Evolutionary conservation across 129 eudicot species (phyloP).

Genomic region (Flaveria robusta): DNA sequence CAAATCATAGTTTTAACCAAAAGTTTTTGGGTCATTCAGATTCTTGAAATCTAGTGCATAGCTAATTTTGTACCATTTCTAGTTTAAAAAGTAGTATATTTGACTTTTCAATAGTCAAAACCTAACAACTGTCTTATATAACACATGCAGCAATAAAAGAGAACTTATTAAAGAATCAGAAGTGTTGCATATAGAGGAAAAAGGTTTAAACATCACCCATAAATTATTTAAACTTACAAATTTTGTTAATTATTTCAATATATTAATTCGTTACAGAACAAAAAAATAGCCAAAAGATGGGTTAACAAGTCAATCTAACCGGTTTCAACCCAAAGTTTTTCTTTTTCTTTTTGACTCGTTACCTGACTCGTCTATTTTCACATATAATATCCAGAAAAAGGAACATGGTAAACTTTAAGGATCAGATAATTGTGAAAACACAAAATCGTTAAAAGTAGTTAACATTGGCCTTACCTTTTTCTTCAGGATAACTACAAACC

Average conservation of each 20-base stretch:
- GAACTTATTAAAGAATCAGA: not conserved
- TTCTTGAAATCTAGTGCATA: constrained; percentile 1
- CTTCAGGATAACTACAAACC: too few species aligned
- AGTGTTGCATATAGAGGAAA: not conserved
- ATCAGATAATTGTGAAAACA: too few species aligned
- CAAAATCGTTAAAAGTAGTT: not conserved
- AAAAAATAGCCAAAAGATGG: not conserved
- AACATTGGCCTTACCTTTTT: constrained; percentile 20
- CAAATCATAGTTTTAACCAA: not conserved
- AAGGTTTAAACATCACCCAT: not conserved
- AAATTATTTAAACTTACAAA: not conserved
- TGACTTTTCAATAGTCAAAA: not conserved
- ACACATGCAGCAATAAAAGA: not conserved
- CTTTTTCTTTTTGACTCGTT: too few species aligned
- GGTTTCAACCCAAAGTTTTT: not conserved
- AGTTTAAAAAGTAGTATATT: not conserved
- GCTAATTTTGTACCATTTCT: not conserved
- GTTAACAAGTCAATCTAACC: not conserved
- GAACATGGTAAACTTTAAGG: too few species aligned
- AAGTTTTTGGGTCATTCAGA: not conserved
- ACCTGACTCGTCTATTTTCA: too few species aligned
- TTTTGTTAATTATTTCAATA: not conserved
- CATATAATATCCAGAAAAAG: too few species aligned
- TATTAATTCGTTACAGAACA: not conserved
- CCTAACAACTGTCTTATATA: not conserved